phyloP scores from a whole-genome alignment of 2,329 filamentous ascomycete species.

The Colletotrichum sp. region DNA sequence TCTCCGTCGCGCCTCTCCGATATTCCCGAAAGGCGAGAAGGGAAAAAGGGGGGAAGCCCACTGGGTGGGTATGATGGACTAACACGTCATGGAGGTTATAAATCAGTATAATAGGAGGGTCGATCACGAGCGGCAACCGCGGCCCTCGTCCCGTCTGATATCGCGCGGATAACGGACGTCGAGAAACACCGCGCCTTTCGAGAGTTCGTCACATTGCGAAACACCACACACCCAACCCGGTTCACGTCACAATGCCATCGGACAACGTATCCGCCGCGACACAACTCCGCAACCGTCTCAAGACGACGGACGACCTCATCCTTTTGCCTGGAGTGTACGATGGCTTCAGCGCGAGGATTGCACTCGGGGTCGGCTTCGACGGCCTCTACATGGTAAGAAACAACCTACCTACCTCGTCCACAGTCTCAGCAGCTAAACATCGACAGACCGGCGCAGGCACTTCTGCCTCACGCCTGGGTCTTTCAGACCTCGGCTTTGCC shows the following conservation, averaged over 20 bases:
- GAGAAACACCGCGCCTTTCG: background rate
- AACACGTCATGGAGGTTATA: background rate
- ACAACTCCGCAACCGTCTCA: constrained; percentile 44
- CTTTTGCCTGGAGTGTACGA: constrained; percentile 73
- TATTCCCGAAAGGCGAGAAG: background rate
- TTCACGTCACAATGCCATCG: background rate
- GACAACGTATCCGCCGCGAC: constrained; percentile 27
- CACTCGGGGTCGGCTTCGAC: constrained; percentile 66
- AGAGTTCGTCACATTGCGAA: background rate
- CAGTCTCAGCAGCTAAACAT: background rate
- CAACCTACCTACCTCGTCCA: background rate
- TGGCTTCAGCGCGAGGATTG: constrained; percentile 69
- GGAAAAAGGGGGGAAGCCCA: background rate
- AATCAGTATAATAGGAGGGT: background rate
- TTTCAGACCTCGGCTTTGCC: constrained; percentile 67
- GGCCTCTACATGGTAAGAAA: constrained; percentile 67
- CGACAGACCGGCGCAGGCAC: constrained; percentile 66
- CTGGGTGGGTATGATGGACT: background rate
- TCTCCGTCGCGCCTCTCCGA: background rate
- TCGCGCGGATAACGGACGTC: background rate
- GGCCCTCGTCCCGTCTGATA: background rate
- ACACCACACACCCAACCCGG: background rate
- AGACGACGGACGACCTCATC: constrained; percentile 46
- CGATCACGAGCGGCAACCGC: background rate
- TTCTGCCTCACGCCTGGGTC: constrained; percentile 63